Base-by-base conservation (phyloP, 441 rosid genomes). In the Euphorbia corollata region DNA sequence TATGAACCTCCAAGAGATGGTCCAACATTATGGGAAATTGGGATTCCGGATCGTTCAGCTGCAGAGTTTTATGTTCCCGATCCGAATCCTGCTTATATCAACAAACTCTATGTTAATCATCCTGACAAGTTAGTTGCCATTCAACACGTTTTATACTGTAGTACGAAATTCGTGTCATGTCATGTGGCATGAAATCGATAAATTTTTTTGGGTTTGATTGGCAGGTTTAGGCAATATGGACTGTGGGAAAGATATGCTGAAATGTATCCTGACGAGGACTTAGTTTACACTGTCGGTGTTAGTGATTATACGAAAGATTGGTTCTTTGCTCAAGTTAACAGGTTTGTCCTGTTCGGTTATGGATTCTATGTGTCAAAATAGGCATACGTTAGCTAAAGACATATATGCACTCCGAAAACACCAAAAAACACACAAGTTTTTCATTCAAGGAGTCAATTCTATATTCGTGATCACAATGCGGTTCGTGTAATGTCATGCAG, bases 21-120 rank as follows among this genome's bases (percentile, higher is more conserved):
- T 7, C 87, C 89, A 4, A 91, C 97, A 0, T 58, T 91, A 57
- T 91, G 93, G 97, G 96, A 91, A 73, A 88, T 91, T 6, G 97
- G 96, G 41, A 71, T 79, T 65, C 91, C 96, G 20, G 84, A 87
- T 74, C 86, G 91, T 62, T 79, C 90, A 56, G 91, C 97, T 16
- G 87, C 86, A 23, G 89, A 88, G 59, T 91, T 87, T 71, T 84
- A 77, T 58, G 67, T 87, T 68, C 97, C 96, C 1, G 91, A 88
- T 66, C 96, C 97, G 2, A 76, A 91, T 74, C 85, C 87, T 0
- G 61, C 38, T 8, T 86, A 79, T 67, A 70, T 87, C 55, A 91
- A 88, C 64, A 88, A 79, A 58, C 83, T 88, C 61, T 90, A 80
- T 47, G 54, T 87, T 61, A 80, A 80, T 71, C 92, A 87, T 76